These are phyloP conservation scores for Pichia sp. DNA, from an alignment of 1,139 yeast species.

Conservation along the genomic window DNA sequence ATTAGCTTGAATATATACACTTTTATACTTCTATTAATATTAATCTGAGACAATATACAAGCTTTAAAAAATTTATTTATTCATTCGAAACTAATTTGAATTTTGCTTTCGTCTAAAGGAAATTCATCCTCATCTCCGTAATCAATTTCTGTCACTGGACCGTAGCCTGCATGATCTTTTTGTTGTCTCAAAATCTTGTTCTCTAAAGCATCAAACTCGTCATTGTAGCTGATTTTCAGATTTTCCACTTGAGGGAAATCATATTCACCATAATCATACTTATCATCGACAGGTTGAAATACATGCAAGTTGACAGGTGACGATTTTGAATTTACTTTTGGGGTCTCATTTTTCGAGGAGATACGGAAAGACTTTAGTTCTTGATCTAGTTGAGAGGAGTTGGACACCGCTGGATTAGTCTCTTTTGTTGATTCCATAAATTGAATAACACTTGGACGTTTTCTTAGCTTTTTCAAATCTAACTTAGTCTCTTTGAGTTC, in stretches of 20 bases:
- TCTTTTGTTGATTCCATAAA: constrained; percentile 4
- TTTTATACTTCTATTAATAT: background rate
- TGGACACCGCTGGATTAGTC: background rate
- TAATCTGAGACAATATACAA: background rate
- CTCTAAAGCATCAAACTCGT: constrained; percentile 16
- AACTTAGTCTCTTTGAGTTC: too few species aligned
- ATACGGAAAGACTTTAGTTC: constrained; percentile 11
- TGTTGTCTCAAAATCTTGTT: constrained; percentile 10
- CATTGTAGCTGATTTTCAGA: constrained; percentile 26
- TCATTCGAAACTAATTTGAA: constrained; percentile 23
- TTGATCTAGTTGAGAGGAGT: background rate
- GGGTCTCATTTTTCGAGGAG: constrained; percentile 1
- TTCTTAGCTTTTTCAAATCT: constrained; percentile 3
- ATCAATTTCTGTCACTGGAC: constrained; percentile 17
- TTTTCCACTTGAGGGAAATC: constrained; percentile 23
- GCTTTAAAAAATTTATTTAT: background rate
- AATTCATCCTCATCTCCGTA: constrained; percentile 28
- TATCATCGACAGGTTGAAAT: constrained; percentile 5
- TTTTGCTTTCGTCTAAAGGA: constrained; percentile 25
- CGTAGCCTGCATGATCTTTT: constrained; percentile 13
- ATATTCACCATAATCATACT: constrained; percentile 22
- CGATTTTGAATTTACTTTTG: constrained; percentile 4
- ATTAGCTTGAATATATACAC: constrained; percentile 7
- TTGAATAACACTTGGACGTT: constrained; percentile 9
- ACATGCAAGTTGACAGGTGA: constrained; percentile 15